These are phyloP conservation scores for Jamesozyma jinghongensis DNA, from an alignment of 805 yeast species.

Conservation along the genomic window DNA sequence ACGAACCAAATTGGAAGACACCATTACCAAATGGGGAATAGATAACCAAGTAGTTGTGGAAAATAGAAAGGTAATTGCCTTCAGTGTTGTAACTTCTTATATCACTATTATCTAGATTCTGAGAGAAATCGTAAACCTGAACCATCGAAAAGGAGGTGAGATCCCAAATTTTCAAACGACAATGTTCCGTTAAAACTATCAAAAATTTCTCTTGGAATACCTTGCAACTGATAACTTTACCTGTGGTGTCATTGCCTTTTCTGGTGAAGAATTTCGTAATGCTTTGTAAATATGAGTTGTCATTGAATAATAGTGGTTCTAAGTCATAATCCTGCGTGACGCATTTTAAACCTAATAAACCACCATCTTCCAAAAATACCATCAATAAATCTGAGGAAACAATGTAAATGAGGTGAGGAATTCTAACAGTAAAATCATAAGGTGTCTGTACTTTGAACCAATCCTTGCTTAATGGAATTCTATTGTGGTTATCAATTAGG, in stretches of 20 bases:
- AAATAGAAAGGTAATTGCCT: conserved; percentile 32
- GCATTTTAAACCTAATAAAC: conserved; percentile 46
- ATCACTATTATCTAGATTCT: conserved; percentile 4
- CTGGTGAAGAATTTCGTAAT: conserved; percentile 24
- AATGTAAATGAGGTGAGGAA: conserved; percentile 45
- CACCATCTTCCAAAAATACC: conserved; percentile 69
- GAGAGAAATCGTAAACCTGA: conserved; percentile 15
- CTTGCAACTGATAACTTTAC: conserved; percentile 18
- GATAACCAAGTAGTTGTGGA: conserved; percentile 28
- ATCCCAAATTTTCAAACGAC: conserved; percentile 27
- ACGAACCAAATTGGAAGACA: conserved; percentile 34
- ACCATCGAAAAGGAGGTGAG: conserved; percentile 11
- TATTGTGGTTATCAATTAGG: conserved; percentile 9
- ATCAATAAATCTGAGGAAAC: conserved; percentile 39
- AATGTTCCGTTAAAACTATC: conserved; percentile 22
- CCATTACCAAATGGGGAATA: conserved; percentile 39
- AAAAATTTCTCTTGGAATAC: conserved; percentile 15
- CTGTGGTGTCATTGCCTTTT: conserved; percentile 6
- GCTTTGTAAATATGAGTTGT: conserved; percentile 38
- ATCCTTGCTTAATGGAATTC: conserved; percentile 14
- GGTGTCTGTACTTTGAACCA: conserved; percentile 70
- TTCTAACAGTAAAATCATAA: conserved; percentile 49
- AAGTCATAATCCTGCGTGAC: conserved; percentile 15
- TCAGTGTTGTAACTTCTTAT: conserved; percentile 15
- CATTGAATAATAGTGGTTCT: conserved; percentile 46